Base-by-base conservation (phyloP, 306 rosid species). In the Cucumis melo region DNA sequence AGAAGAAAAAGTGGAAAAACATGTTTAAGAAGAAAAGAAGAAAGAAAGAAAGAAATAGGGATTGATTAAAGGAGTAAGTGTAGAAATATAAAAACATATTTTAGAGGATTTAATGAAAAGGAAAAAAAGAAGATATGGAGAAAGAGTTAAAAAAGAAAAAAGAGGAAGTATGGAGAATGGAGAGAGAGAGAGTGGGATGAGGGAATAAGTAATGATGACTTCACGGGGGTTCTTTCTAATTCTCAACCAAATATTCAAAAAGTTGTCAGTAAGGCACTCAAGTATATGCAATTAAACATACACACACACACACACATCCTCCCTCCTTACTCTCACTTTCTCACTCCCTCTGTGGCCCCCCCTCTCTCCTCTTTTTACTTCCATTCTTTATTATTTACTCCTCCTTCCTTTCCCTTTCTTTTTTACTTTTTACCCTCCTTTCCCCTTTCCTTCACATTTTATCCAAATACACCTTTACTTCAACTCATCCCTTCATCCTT, bases 161-260 rank as follows among this genome's bases (percentile, higher is more conserved):
- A 27, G 1, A 27, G 2, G 29, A 27, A 0, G 23, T 63, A 36
- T 27, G 42, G 21, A 5, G 67, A 1, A 51, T 7, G 39, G 51
- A 65, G 13, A 27, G 29, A 65, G 13, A 27, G 29, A 27, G 29
- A 27, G 58, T 74, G 78, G 78, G 46, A 75, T 38, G 78, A 56
- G 55, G 78, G 6, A 34, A 57, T 39, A 75, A 34, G 66, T 39
- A 53, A 75, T 75, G 78, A 75, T 75, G 78, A 75, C 53, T 75
- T 75, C 67, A 75, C 78, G 67, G 78, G 78, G 29, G 29, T 27
- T 27, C 20, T 51, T 9, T 75, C 44, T 21, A 75, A 75, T 29
- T 23, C 20, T 23, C 2, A 58, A 29, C 36, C 36, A 32, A 32
- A 32, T 32, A 23, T 38, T 53, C 16, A 5, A 75, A 75, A 32